Evolutionary conservation across 768 basidiomycete genomes (phyloP).

Genomic region (Termitomyces sp.): DNA sequence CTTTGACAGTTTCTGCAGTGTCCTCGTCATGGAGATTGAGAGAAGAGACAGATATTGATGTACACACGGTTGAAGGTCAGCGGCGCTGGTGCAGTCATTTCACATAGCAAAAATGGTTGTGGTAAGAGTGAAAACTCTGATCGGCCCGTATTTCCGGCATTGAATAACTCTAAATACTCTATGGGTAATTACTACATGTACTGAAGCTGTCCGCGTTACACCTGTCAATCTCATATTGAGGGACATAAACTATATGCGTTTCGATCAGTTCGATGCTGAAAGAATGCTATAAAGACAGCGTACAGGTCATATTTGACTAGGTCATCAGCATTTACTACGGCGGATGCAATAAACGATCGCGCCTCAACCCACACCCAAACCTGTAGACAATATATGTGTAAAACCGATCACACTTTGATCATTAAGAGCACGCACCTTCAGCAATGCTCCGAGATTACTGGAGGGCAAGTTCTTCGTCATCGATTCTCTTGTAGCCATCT

Average conservation of each 20-base stretch:
- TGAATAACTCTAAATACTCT: not conserved
- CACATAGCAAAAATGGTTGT: conserved; percentile 4
- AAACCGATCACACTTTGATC: conserved; percentile 1
- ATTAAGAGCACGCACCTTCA: conserved; percentile 61
- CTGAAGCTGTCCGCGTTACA: not conserved
- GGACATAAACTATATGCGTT: conserved; percentile 20
- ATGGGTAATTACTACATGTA: conserved; percentile 4
- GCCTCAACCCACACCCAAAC: conserved; percentile 95
- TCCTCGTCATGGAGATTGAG: conserved; percentile 5
- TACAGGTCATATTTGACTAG: conserved; percentile 86
- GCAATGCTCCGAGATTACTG: conserved; percentile 76
- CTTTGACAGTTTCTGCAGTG: conserved; percentile 54
- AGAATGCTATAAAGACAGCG: conserved; percentile 24
- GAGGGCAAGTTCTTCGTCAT: conserved; percentile 57
- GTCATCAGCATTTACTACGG: conserved; percentile 79
- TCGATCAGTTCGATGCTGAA: not conserved
- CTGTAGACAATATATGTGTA: conserved; percentile 31
- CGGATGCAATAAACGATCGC: conserved; percentile 76
- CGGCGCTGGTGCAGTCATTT: conserved; percentile 26
- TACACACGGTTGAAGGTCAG: conserved; percentile 33
- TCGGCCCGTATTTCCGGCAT: not conserved
- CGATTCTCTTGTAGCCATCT: conserved; percentile 75
- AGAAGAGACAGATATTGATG: not conserved
- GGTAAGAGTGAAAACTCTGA: not conserved
- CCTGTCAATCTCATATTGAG: conserved; percentile 20